A percentile compares a stretch with the other conserved stretches of the same genome.
Evolutionary conservation across 2,329 filamentous ascomycete species (phyloP).

Genomic region (Ceratocystis eucalypticola): DNA sequence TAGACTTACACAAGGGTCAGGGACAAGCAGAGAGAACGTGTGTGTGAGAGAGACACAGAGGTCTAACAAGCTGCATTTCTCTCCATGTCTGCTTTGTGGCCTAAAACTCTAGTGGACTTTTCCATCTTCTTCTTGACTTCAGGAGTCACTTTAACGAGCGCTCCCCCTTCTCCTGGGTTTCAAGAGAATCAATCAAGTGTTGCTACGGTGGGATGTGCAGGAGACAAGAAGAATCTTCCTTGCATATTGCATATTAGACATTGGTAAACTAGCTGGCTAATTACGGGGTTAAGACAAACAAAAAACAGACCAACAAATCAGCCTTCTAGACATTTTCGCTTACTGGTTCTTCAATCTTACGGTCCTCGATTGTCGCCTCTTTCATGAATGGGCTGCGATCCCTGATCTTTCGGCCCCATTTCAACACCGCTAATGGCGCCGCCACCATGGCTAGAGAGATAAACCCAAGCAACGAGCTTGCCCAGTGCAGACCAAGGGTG

Average conservation of each 20-base stretch:
- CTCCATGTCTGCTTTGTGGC: neutral
- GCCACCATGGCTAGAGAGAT: slow-evolving; percentile 18
- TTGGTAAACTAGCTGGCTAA: neutral
- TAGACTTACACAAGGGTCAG: too few species aligned
- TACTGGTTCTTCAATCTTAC: neutral
- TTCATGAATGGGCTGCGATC: slow-evolving; percentile 19
- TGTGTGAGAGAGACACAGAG: too few species aligned
- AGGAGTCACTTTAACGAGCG: neutral
- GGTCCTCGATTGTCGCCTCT: slow-evolving; percentile 11
- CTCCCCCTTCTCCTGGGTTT: neutral
- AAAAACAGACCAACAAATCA: neutral
- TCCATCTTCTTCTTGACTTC: neutral
- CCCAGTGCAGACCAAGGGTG: slow-evolving; percentile 18
- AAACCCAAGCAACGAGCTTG: slow-evolving; percentile 18
- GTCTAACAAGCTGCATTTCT: too few species aligned
- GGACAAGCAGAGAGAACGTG: too few species aligned
- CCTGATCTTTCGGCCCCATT: slow-evolving; percentile 16
- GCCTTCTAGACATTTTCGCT: neutral
- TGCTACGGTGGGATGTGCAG: neutral
- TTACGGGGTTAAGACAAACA: neutral
- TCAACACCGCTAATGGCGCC: slow-evolving; percentile 15
- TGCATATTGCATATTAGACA: too few species aligned
- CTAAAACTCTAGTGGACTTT: neutral
- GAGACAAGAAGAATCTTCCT: neutral
- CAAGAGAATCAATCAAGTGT: neutral